Evolutionary conservation across 2,329 filamentous ascomycete genomes (phyloP), one percentile per base, ranked within the genome.

Genomic region (Diaporthe australafricana): DNA sequence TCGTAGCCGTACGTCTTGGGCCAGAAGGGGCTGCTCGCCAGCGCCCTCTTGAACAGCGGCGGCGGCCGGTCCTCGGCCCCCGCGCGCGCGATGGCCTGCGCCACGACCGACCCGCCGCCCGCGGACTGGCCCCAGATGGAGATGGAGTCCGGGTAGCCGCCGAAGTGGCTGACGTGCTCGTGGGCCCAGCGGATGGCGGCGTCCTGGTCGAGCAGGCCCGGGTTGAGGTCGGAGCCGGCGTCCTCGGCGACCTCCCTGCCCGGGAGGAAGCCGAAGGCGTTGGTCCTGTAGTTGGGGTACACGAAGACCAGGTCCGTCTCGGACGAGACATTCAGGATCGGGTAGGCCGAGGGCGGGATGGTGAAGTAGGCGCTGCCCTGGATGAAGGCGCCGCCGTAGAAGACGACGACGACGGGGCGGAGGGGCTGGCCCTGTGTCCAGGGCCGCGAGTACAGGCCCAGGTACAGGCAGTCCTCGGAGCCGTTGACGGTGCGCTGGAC

Each of bases 341-440:
- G 90, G 75, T 88, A 91, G 1, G 84, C 87, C 0, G 85, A 80
- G 2, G 90, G 89, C 5, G 89, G 89, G 9, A 91, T 82, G 8
- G 77, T 79, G 76, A 91, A 89, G 47, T 81, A 84, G 0, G 87
- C 89, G 38, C 83, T 84, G 9, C 89, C 90, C 77, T 88, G 81
- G 65, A 91, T 88, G 80, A 89, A 92, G 2, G 84, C 90, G 16
- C 90, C 90, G 67, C 90, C 90, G 76, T 89, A 90, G 77, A 90
- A 91, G 4, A 86, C 85, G 3, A 91, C 85, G 0, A 92, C 83
- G 0, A 92, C 89, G 0, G 90, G 89, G 3, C 87, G 83, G 4
- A 86, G 82, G 1, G 85, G 79, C n/a, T 83, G 77, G 1, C 77
- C 77, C 1, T 69, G 27, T 0, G 77, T 80, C 88, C 89, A 91